phyloP scores from a whole-genome alignment of 106 monocot species.

The Ottelia alismoides region DNA sequence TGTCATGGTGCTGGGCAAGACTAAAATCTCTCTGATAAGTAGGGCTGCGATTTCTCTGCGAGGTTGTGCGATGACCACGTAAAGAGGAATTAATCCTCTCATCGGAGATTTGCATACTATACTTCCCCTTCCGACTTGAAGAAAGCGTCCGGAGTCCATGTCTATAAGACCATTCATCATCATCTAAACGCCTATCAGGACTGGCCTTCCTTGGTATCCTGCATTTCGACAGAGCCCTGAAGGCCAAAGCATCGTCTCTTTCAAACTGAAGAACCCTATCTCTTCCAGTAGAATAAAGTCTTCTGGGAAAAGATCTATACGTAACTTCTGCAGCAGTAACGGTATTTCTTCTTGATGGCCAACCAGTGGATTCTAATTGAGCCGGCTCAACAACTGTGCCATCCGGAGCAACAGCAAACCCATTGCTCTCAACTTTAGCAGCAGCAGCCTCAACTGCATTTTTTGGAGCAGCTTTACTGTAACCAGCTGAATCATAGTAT shows the following conservation, averaged over 20 bases:
- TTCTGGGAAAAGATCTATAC: slow-evolving; percentile 10
- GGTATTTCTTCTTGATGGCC: slow-evolving; percentile 5
- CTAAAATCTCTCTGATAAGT: slow-evolving; percentile 34
- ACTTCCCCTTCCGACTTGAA: slow-evolving; percentile 16
- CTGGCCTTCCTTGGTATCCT: slow-evolving; percentile 43
- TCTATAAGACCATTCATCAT: slow-evolving; percentile 19
- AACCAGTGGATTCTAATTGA: slow-evolving; percentile 10
- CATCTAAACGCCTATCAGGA: slow-evolving; percentile 20
- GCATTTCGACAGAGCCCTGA: slow-evolving; percentile 1
- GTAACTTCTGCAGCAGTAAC: slow-evolving; percentile 17
- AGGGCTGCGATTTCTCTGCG: slow-evolving; percentile 32
- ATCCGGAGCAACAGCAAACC: slow-evolving; percentile 81
- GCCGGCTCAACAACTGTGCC: slow-evolving; percentile 62
- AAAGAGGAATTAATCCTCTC: slow-evolving; percentile 10
- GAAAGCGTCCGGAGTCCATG: slow-evolving; percentile 16
- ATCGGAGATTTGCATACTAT: slow-evolving; percentile 15
- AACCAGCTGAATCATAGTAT: slow-evolving; percentile 24
- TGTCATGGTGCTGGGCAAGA: slow-evolving; percentile 22
- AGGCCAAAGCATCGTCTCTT: slow-evolving; percentile 9
- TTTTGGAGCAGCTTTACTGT: slow-evolving; percentile 24
- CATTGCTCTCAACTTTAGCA: slow-evolving; percentile 77
- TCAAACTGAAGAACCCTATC: slow-evolving; percentile 14
- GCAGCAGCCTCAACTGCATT: slow-evolving; percentile 71
- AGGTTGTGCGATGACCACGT: slow-evolving; percentile 9
- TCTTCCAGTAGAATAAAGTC: slow-evolving; percentile 33